phyloP scores from a whole-genome alignment of 352 stramenopile species.

The Phytophthora ohioensis region DNA sequence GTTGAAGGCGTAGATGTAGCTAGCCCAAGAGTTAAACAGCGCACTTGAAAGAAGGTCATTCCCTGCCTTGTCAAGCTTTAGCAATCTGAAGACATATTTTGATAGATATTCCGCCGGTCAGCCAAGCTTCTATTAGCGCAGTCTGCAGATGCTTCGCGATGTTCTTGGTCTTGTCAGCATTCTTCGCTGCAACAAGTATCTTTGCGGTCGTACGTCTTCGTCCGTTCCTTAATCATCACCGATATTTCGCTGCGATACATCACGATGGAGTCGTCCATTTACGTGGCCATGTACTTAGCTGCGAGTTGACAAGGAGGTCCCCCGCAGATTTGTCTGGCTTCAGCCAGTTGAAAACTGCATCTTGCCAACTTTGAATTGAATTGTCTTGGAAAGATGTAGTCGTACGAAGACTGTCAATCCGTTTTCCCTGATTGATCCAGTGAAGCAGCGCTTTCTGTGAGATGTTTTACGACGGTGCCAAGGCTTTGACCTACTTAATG shows the following conservation, averaged over 20 bases:
- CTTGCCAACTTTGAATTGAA: neutral
- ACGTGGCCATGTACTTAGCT: too few relatives aligned
- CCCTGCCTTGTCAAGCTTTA: neutral
- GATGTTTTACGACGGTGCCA: neutral
- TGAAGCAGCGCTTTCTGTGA: neutral
- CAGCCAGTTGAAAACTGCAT: neutral
- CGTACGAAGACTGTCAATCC: neutral
- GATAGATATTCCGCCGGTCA: too few relatives aligned
- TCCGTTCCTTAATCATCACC: too few relatives aligned
- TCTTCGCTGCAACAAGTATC: too few relatives aligned
- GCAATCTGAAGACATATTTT: too few relatives aligned
- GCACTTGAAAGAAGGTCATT: neutral
- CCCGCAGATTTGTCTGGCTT: neutral
- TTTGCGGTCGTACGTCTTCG: too few relatives aligned
- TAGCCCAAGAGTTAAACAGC: neutral
- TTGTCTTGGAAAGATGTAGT: conserved; percentile 3
- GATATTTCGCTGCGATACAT: too few relatives aligned
- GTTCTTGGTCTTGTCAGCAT: too few relatives aligned
- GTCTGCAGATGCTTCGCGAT: too few relatives aligned
- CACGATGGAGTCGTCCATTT: too few relatives aligned
- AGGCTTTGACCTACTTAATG: neutral
- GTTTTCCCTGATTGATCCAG: conserved; percentile 1
- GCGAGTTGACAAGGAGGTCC: neutral
- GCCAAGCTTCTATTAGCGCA: too few relatives aligned
- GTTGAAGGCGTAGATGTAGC: neutral